Base-by-base conservation (phyloP, 202 grass and related monocot genomes). In the Dendrocalamus latiflorus region DNA sequence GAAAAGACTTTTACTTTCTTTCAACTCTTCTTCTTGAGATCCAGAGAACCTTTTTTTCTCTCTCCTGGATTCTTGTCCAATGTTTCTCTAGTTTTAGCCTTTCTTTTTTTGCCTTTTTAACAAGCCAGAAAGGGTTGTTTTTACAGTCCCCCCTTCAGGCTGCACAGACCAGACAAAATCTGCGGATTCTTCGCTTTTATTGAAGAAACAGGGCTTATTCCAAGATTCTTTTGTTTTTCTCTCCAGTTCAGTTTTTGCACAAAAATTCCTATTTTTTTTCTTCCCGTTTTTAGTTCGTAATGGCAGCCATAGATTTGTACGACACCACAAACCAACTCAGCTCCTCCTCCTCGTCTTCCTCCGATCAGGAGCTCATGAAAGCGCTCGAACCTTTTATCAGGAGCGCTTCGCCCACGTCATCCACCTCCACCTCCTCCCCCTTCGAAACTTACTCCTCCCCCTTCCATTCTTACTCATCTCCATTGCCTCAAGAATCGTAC, bases 321-420 rank as follows among this genome's bases (percentile, higher is more conserved):
- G 78, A 83, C 75, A 8, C 58, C 83, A 57, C 50, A 48, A 85
- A 73, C 45, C 88, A 84, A 81, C 75, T 85, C 12, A 89, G 84
- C 81, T 92, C 81, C 75, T 92, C 89, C 1, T 92, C 92, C 4
- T 91, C 89, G 13, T 94, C 89, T 47, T 89, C 86, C 83, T 89
- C 86, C 9, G 86, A 88, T 68, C 87, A 94, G 88, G 93, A 99
- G 89, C 93, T 99, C 65, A 99, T 99, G 96, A 93, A 81, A 89
- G 96, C 89, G 78, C 93, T 99, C 53, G 96, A 99, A 86, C 96
- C 96, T 95, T 96, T 96, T 99, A 94, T 96, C 84, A 87, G 80
- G 92, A 90, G 89, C 84, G 93, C 88, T 89, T 84, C 91, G 1
- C 75, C 85, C 20, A 68, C 93, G 75, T 81, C 83, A 42, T 88